Conservation (phyloP, 2,329 filamentous ascomycete genomes). For the Fusarium palustre region DNA sequence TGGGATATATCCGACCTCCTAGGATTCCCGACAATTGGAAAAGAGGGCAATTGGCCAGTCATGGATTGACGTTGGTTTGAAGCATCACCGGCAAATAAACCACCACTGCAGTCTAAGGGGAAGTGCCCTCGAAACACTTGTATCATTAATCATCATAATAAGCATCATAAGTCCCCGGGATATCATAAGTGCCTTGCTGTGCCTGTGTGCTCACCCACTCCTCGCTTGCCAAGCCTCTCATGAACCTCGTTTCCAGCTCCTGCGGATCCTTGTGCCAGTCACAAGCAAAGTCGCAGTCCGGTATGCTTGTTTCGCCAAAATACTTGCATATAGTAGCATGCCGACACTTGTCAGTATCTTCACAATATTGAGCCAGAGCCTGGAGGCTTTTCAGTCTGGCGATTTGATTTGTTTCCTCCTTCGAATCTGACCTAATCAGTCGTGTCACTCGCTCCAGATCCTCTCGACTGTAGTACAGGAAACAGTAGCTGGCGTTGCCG, state of each 20-base stretch:
- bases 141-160: conserved; percentile 60
- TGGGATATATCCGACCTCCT: conserved; percentile 46
- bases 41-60: conserved; percentile 29
- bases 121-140: background rate
- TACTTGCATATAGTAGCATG: conserved; percentile 81
- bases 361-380: conserved; percentile 82
- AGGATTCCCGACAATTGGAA: conserved; percentile 31
- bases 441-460: conserved; percentile 80
- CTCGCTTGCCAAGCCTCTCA: conserved; percentile 67
- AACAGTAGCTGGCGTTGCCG: conserved; percentile 85
- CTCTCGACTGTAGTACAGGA: conserved; percentile 90
- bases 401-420: conserved; percentile 58
- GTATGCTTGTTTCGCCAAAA: conserved; percentile 74
- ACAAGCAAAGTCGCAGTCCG: conserved; percentile 78
- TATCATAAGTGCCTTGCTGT: conserved; percentile 66
- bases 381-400: conserved; percentile 72
- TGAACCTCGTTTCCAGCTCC: conserved; percentile 68
- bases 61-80: conserved; percentile 5
- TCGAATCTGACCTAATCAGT: conserved; percentile 62
- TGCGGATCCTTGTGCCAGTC: conserved; percentile 79
- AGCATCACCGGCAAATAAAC: background rate
- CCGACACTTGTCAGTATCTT: conserved; percentile 77
- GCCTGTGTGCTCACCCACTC: conserved; percentile 74
- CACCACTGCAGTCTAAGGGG: background rate
- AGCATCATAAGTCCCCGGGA: conserved; percentile 59